phyloP scores from a whole-genome alignment of 2,329 filamentous ascomycete species.

The Curvularia verruculosa region DNA sequence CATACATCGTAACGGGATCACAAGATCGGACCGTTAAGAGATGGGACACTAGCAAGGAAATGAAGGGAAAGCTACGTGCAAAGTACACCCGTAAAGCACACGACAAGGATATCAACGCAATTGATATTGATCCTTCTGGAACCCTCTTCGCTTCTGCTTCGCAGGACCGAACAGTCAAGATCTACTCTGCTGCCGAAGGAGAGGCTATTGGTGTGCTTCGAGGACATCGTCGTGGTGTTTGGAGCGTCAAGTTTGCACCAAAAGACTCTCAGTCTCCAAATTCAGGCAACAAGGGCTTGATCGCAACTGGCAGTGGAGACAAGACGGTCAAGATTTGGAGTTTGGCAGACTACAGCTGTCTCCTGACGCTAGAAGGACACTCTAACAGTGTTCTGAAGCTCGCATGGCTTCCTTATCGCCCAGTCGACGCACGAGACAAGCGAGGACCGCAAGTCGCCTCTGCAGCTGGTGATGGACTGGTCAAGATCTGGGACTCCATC shows the following conservation, averaged over 20 bases:
- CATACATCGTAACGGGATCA: conserved; percentile 87
- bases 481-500: conserved; percentile 94
- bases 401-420: conserved; percentile 73
- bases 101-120: conserved; percentile 97
- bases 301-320: conserved; percentile 91
- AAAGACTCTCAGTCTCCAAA: conserved; percentile 66
- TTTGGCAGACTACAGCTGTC: conserved; percentile 86
- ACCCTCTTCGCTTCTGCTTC: conserved; percentile 94
- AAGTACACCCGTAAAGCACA: conserved; percentile 92
- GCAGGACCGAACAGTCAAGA: conserved; percentile 95
- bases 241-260: conserved; percentile 91
- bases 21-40: conserved; percentile 95
- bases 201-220: conserved; percentile 89
- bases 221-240: conserved; percentile 93
- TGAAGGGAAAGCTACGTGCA: conserved; percentile 66
- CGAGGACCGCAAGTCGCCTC: conserved; percentile 76
- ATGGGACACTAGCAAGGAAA: conserved; percentile 71
- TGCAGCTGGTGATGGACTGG: conserved; percentile 89
- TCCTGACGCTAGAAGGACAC: conserved; percentile 94
- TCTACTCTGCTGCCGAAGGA: conserved; percentile 89
- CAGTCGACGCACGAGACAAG: conserved; percentile 53
- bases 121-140: conserved; percentile 76
- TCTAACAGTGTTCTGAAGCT: conserved; percentile 95
- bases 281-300: conserved; percentile 75
- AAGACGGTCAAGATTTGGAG: conserved; percentile 97